Conservation (phyloP, 1,284 basidiomycete species). For the Lignosus rhinocerotis region DNA sequence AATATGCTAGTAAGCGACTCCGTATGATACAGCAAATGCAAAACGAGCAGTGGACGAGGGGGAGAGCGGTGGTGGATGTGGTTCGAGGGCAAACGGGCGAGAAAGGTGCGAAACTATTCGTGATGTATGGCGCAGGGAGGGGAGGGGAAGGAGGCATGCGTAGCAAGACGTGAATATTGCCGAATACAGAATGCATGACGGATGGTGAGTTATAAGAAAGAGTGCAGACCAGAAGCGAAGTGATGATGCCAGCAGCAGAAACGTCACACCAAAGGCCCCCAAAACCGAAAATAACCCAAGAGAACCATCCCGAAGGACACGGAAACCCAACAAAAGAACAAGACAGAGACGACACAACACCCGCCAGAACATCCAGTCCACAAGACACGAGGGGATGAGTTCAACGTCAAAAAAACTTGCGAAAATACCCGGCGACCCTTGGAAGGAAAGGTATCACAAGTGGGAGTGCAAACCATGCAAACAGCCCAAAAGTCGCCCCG, state of each 20-base stretch:
- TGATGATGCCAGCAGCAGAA: not conserved
- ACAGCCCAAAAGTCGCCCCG: constrained; percentile 57
- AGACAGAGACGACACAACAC: constrained; percentile 15
- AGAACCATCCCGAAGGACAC: constrained; percentile 7
- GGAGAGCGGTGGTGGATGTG: not conserved
- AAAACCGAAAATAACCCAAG: constrained; percentile 18
- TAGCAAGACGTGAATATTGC: constrained; percentile 21
- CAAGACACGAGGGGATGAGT: not conserved
- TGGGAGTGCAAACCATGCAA: constrained; percentile 46
- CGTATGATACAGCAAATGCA: constrained; percentile 23
- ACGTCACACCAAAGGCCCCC: not conserved
- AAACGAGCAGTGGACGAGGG: not conserved
- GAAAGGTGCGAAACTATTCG: not conserved
- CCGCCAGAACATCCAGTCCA: constrained; percentile 3
- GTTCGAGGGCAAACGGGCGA: not conserved
- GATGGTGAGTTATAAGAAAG: constrained; percentile 18
- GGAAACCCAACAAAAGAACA: constrained; percentile 26
- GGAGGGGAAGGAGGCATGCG: not conserved
- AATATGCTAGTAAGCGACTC: constrained; percentile 23
- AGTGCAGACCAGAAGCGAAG: constrained; percentile 5
- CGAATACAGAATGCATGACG: constrained; percentile 8
- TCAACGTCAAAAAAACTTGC: constrained; percentile 39
- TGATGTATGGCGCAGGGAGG: not conserved
- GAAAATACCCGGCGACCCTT: constrained; percentile 60
- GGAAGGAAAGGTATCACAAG: constrained; percentile 49